Base-by-base conservation (phyloP, 2,329 filamentous ascomycete genomes). In the Arthroderma uncinatum region DNA sequence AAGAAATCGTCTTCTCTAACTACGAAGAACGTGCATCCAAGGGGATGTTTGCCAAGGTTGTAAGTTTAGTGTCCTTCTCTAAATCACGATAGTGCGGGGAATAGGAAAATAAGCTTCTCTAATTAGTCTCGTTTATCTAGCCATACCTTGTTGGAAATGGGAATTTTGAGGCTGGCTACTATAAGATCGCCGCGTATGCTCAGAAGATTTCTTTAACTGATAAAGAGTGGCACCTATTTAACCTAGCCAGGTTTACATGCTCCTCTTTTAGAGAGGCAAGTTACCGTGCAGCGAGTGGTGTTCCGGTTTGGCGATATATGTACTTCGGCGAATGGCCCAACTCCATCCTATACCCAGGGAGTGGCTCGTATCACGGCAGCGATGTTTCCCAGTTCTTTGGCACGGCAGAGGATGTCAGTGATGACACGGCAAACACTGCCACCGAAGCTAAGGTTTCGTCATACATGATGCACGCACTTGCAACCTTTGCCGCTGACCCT, bases 341-440 rank as follows among this genome's bases (percentile, higher is more conserved):
- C 54, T 59, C 60, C 16, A 47, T 44, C 21, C 57, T 62, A 3
- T 62, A 59, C 39, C 62, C 63, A 12, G 58, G 57, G 12, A 61
- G 60, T 39, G 62, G 62, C 3, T 57, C 63, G n/a, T 64, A 64
- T 55, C 62, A 64, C 25, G 59, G 59, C 8, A 59, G 55, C 25
- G 68, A 70, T 16, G 53, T 71, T 10, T 58, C 62, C 1, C 64
- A 66, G 64, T 55, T 70, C 7, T 69, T 71, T 57, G 69, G 68
- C 8, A 66, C 62, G 12, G 54, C 62, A 12, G 60, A 58, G 16
- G 64, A 65, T 53, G 67, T 67, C 4, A 68, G 63, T 28, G 21
- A 44, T 6, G 64, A 64, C 64, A 74, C 83, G 16, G 73, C 78
- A 64, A 84, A 83, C 74, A 83, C 80, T 7, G 78, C 81, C 54